Evolutionary conservation across 2,329 filamentous ascomycete genomes (phyloP).

Genomic region (Penicillium janthinellum): DNA sequence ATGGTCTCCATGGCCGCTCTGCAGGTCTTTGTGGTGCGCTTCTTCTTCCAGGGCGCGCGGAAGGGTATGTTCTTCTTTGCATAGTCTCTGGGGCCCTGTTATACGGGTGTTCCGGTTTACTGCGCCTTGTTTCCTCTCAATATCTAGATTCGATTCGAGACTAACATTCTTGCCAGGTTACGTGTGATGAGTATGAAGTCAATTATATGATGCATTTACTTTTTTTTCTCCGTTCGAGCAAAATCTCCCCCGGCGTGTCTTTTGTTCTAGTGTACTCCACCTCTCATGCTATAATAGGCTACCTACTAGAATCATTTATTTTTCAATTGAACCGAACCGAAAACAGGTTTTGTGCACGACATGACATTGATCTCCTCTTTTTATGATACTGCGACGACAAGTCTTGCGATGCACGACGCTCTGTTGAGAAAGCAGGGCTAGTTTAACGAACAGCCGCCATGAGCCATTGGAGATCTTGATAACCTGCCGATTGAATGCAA

Average conservation of each 20-base stretch:
- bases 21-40: conserved; percentile 95
- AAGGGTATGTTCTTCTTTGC: conserved; percentile 54
- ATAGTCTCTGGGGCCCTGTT: not conserved
- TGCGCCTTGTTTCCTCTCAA: not conserved
- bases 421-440: too few species aligned
- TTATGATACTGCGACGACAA: not conserved
- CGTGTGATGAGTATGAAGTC: conserved; percentile 39
- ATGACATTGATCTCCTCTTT: conserved; percentile 5
- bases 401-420: not conserved
- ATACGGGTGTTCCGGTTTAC: not conserved
- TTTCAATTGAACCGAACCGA: conserved; percentile 9
- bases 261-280: conserved; percentile 14
- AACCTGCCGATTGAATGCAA: not conserved
- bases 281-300: conserved; percentile 12
- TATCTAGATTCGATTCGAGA: not conserved
- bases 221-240: conserved; percentile 7
- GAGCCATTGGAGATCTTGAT: too few species aligned
- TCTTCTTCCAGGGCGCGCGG: conserved; percentile 93
- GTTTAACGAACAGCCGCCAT: not conserved
- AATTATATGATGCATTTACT: conserved; percentile 34
- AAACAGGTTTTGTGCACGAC: conserved; percentile 7
- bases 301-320: conserved; percentile 9
- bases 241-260: conserved; percentile 16
- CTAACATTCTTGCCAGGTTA: conserved; percentile 32
- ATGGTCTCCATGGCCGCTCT: conserved; percentile 94